These are phyloP conservation scores for Pseudevernia furfuracea DNA, from an alignment of 495 filamentous ascomycete genomes.

Conservation along the genomic window DNA sequence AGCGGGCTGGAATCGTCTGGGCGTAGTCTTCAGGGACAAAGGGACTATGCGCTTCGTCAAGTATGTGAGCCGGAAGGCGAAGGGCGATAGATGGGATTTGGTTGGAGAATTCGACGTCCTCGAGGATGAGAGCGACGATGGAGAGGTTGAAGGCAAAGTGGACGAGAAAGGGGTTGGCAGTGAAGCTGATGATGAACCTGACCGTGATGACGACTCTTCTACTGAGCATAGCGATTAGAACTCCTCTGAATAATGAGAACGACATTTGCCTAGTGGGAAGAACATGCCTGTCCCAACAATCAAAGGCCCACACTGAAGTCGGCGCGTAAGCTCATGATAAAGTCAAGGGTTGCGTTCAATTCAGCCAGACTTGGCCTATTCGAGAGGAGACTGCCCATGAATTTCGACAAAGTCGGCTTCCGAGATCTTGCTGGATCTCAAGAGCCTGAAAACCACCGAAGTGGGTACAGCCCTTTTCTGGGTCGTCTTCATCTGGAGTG, in stretches of 20 bases:
- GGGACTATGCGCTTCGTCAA: slow-evolving; percentile 90
- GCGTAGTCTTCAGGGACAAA: slow-evolving; percentile 78
- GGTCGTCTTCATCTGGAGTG: neutral
- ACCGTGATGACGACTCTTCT: neutral
- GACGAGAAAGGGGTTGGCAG: slow-evolving; percentile 27
- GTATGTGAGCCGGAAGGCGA: slow-evolving; percentile 75
- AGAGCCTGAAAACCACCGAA: neutral
- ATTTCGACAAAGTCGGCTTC: neutral
- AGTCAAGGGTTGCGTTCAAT: neutral
- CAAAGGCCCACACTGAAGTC: neutral
- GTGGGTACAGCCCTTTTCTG: neutral
- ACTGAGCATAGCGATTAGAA: slow-evolving; percentile 2
- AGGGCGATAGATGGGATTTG: slow-evolving; percentile 91
- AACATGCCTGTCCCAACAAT: neutral
- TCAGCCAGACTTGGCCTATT: neutral
- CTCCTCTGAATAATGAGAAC: neutral
- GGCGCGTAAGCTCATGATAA: neutral
- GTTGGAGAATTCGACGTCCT: slow-evolving; percentile 51
- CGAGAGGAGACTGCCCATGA: neutral
- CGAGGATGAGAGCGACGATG: slow-evolving; percentile 39
- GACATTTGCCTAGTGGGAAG: neutral
- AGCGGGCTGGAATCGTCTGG: slow-evolving; percentile 82
- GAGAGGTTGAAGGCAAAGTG: slow-evolving; percentile 23
- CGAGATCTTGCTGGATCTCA: neutral
- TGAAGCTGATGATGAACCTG: slow-evolving; percentile 3